Evolutionary conservation across 805 yeast genomes (phyloP).

Genomic region (Ogataea trehalophila): DNA sequence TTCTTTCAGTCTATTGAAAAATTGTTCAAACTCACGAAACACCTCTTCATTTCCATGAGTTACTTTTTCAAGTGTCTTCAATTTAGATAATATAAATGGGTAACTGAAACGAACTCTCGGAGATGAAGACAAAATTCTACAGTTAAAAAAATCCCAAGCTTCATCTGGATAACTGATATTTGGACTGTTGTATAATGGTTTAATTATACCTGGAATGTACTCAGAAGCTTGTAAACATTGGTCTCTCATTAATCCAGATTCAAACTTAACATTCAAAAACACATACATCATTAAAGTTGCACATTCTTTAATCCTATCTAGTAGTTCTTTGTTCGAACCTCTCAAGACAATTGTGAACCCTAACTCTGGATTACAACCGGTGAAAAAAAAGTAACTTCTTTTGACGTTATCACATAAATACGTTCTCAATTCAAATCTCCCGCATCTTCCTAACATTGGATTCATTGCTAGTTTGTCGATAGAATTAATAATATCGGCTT

Average conservation of each 20-base stretch:
- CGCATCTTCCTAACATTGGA: conserved; percentile 73
- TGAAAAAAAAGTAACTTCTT: conserved; percentile 72
- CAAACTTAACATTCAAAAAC: conserved; percentile 74
- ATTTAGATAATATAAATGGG: conserved; percentile 39
- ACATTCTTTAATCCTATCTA: conserved; percentile 69
- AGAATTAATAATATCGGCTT: conserved; percentile 80
- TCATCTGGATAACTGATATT: conserved; percentile 26
- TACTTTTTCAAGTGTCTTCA: conserved; percentile 20
- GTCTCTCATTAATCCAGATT: conserved; percentile 68
- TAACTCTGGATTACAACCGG: conserved; percentile 65
- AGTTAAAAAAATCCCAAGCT: conserved; percentile 30
- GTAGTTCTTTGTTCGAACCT: conserved; percentile 61
- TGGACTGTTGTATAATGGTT: conserved; percentile 15
- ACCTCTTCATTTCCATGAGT: conserved; percentile 28
- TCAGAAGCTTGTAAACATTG: conserved; percentile 53
- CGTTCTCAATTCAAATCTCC: conserved; percentile 62
- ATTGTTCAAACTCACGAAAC: conserved; percentile 19
- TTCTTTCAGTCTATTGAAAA: conserved; percentile 23
- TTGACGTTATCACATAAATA: conserved; percentile 50
- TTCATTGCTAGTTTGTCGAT: conserved; percentile 76
- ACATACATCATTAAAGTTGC: conserved; percentile 77
- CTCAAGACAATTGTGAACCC: conserved; percentile 89
- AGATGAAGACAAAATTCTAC: conserved; percentile 70
- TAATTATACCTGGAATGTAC: conserved; percentile 14
- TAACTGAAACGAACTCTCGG: conserved; percentile 74